Base-by-base conservation (phyloP, 2,329 filamentous ascomycete genomes). In the Sclerotinia trifoliorum region DNA sequence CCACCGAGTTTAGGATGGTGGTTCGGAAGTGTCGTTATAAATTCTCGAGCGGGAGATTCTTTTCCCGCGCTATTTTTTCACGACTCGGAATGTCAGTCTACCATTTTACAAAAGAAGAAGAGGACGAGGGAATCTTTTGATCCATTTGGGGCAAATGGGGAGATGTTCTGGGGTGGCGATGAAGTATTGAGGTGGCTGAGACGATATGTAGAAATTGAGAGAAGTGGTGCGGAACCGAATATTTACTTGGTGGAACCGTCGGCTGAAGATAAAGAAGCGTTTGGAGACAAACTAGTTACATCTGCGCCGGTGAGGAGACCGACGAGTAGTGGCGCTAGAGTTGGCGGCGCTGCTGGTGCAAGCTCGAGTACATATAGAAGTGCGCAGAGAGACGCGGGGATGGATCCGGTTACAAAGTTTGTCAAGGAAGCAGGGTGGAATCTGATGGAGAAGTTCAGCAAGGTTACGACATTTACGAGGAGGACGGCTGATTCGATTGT, bases 61-160 rank as follows among this genome's bases (percentile, higher is more conserved):
- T 97, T 98, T 73, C 95, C 95, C 0, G 93, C 95, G 0, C 82
- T 99, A 1, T 99, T 99, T 81, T 99, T 99, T 80, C 95, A 99
- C 78, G 95, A 99, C 76, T 93, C 89, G 71, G 95, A 99, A 81
- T 99, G 95, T 76, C 91, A 97, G 80, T 96, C 91, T 65, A 99
- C 95, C 0, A 96, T 98, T 29, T 80, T 96, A 67, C 94, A 98
- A 79, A 93, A 96, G 81, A 96, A 95, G 84, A 92, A 90, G 80
- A 83, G 92, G 65, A 88, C 93, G 0, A 86, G 86, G 70, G 93
- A 97, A 74, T 92, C 83, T 55, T 98, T 99, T 75, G 93, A 97
- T 74, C 94, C 94, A 0, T 97, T 97, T 78, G 89, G 90, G 21
- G 91, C 93, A 71, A 85, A 85, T 71, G 94, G 94, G 0, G 87